Evolutionary conservation across 1,139 yeast genomes (phyloP).

Genomic region (Suhomyces bokatorum): DNA sequence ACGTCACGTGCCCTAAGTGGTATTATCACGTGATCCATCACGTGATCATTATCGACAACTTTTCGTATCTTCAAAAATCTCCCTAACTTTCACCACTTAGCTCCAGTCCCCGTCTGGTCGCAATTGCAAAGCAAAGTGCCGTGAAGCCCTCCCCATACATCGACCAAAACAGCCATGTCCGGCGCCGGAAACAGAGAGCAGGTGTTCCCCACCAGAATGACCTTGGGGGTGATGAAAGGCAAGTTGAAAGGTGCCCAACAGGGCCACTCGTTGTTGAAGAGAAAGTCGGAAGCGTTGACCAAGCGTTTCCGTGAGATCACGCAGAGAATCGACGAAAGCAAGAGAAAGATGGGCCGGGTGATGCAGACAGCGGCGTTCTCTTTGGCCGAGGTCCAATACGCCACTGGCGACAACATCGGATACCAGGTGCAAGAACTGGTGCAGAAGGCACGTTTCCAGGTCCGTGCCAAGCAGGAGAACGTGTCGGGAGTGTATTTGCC

Average conservation of each 20-base stretch:
- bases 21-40: neutral
- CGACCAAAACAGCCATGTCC: slow-evolving; percentile 31
- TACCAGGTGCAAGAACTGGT: slow-evolving; percentile 96
- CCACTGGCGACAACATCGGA: slow-evolving; percentile 93
- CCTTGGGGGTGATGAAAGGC: slow-evolving; percentile 90
- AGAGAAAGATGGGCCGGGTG: slow-evolving; percentile 95
- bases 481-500: slow-evolving; percentile 96
- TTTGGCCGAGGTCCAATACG: slow-evolving; percentile 93
- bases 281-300: slow-evolving; percentile 96
- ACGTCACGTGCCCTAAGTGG: no score
- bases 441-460: slow-evolving; percentile 84
- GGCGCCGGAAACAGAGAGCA: slow-evolving; percentile 68
- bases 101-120: neutral
- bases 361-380: slow-evolving; percentile 99
- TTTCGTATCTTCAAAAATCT: neutral
- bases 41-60: neutral
- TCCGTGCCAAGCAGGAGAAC: slow-evolving; percentile 90
- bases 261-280: slow-evolving; percentile 88
- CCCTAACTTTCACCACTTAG: neutral
- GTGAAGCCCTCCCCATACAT: neutral
- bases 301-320: slow-evolving; percentile 96
- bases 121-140: neutral
- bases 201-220: slow-evolving; percentile 97
- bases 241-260: slow-evolving; percentile 97
- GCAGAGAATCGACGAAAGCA: slow-evolving; percentile 90